phyloP scores from a whole-genome alignment of 306 rosid genomes.

The Acacia acuminata region DNA sequence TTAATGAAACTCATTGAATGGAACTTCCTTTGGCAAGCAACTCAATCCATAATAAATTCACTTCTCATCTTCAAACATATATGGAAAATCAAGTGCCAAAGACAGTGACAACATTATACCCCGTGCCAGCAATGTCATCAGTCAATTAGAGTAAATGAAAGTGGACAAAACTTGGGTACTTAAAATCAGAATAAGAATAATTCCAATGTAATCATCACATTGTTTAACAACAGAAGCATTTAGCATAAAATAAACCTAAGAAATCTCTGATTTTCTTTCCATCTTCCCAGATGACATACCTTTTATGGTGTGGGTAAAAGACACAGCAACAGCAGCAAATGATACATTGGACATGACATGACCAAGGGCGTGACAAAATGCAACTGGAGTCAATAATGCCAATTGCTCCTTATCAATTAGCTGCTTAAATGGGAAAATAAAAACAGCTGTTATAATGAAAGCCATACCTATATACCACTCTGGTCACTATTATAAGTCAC shows the following conservation, averaged over 20 bases:
- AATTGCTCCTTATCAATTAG: constrained; percentile 61
- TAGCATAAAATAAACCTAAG: neutral
- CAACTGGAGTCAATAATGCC: constrained; percentile 63
- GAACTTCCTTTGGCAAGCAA: neutral
- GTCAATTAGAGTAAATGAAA: neutral
- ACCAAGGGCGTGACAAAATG: constrained; percentile 78
- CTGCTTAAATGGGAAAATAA: constrained; percentile 34
- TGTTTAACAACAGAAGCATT: neutral
- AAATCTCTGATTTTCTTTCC: neutral
- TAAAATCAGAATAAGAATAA: too few species aligned
- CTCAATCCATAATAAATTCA: neutral
- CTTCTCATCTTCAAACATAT: neutral
- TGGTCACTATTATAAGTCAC: too few species aligned
- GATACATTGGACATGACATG: constrained; percentile 85
- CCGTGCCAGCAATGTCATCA: neutral
- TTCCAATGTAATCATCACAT: too few species aligned
- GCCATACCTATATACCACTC: neutral
- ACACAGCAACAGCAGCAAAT: constrained; percentile 84
- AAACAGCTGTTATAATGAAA: constrained; percentile 6
- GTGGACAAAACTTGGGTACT: too few species aligned
- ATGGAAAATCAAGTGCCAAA: neutral
- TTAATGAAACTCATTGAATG: neutral
- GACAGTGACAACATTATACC: neutral
- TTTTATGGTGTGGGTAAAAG: constrained; percentile 77
- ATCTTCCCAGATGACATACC: constrained; percentile 36